Evolutionary conservation across 1,284 basidiomycete species (phyloP), one percentile per base, ranked within the genome.

Genomic region (Tilletia indica): DNA sequence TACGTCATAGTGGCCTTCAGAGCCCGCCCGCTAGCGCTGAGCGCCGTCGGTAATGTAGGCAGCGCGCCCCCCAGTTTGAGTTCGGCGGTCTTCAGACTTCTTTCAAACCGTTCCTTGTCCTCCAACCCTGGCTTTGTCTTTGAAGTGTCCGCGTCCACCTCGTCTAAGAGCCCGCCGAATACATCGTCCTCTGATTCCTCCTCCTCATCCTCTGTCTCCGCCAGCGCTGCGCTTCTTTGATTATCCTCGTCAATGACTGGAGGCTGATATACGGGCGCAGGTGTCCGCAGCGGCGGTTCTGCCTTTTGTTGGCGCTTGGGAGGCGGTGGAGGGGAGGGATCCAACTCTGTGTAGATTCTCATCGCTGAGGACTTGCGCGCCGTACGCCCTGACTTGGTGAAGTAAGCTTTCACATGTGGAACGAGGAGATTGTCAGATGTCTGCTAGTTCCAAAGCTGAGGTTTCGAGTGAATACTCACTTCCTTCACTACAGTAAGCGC

Each of bases 21-120:
- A 36, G 48, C 38, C 6, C 68, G 25, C 5, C 38, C 42, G 68
- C 58, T 56, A 34, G 76, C 74, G 68, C 72, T 68, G 16, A 72
- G 48, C 12, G 70, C 67, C 8, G 73, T 72, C 16, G 75, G 68
- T 9, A 78, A 71, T 36, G 71, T 73, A 14, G 77, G 76, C 31
- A 82, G 58, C 9, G 71, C 76, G 6, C 79, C 78, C 8, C 80
- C 81, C 8, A 83, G 76, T 71, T 80, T 80, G 76, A 91, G 90
- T 86, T 96, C 93, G 42, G 93, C 92, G 14, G 87, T 83, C 51
- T 87, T 80, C 69, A 91, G 88, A 79, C 91, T 92, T 74, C 87
- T 87, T 75, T 95, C 91, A 82, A 93, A 98, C 56, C 89, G 87
- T 68, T 88, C 85, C 80, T 92, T 91, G 84, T 99, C 96, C 9